phyloP scores from a whole-genome alignment of 2,329 filamentous ascomycete species.

The Fusarium duplospermum region DNA sequence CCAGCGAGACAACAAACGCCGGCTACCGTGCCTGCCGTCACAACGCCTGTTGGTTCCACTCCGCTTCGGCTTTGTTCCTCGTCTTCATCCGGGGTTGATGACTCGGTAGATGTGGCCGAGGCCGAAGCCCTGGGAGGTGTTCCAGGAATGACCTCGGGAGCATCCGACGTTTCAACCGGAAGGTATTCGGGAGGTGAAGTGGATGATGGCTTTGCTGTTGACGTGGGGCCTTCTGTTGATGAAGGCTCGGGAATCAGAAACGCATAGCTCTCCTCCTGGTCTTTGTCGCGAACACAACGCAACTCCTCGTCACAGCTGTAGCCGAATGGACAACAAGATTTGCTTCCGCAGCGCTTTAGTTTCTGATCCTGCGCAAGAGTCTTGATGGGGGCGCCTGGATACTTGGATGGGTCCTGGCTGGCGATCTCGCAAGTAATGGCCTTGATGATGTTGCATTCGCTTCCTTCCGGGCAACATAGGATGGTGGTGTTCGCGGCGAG shows the following conservation, averaged over 20 bases:
- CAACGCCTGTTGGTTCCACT: slow-evolving; percentile 33
- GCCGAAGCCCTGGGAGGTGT: slow-evolving; percentile 14
- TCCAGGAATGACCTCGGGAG: slow-evolving; percentile 15
- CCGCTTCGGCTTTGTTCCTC: slow-evolving; percentile 13
- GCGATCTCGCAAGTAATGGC: slow-evolving; percentile 39
- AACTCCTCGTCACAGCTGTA: slow-evolving; percentile 35
- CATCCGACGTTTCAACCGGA: slow-evolving; percentile 34
- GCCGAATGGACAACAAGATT: slow-evolving; percentile 42
- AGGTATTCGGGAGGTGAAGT: slow-evolving; percentile 19
- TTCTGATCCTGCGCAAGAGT: slow-evolving; percentile 32
- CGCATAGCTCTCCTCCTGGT: slow-evolving; percentile 36
- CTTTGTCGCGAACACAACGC: slow-evolving; percentile 35
- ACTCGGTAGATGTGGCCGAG: slow-evolving; percentile 14
- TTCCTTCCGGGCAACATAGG: slow-evolving; percentile 40
- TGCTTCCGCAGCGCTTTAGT: slow-evolving; percentile 34
- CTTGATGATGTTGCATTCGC: slow-evolving; percentile 30
- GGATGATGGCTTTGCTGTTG: slow-evolving; percentile 5
- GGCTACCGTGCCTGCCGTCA: slow-evolving; percentile 40
- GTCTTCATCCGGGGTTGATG: slow-evolving; percentile 15
- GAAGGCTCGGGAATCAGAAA: slow-evolving; percentile 32
- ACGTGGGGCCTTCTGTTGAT: slow-evolving; percentile 13
- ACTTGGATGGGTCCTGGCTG: slow-evolving; percentile 29
- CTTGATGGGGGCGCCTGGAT: slow-evolving; percentile 35
- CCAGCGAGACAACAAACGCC: slow-evolving; percentile 39
- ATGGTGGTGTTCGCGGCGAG: slow-evolving; percentile 44